phyloP scores from a whole-genome alignment of 1,284 basidiomycete genomes.

The Inonotus hispidus region DNA sequence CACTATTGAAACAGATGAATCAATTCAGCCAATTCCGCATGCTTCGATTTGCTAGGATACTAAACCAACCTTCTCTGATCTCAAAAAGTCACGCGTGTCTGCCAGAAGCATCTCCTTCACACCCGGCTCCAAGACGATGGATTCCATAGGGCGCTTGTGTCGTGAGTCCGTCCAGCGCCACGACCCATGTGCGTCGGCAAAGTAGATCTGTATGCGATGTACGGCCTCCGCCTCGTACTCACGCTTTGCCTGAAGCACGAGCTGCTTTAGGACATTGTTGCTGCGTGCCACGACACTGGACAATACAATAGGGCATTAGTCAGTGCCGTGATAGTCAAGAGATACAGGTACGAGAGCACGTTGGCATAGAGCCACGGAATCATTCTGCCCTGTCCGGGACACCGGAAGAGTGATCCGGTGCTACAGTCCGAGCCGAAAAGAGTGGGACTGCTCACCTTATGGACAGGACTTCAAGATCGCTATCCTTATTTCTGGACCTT shows the following conservation, averaged over 20 bases:
- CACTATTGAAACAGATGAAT: constrained; percentile 28
- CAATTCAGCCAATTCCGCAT: constrained; percentile 4
- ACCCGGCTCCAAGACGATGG: constrained; percentile 75
- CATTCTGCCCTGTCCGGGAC: constrained; percentile 11
- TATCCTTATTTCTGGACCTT: constrained; percentile 59
- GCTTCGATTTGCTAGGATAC: constrained; percentile 11
- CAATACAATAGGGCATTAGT: constrained; percentile 7
- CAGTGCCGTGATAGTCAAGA: constrained; percentile 9
- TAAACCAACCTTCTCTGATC: constrained; percentile 60
- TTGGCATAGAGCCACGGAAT: too few relatives aligned
- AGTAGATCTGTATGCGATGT: constrained; percentile 79
- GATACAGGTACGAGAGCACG: constrained; percentile 7
- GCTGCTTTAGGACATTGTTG: constrained; percentile 76
- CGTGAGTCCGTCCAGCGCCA: constrained; percentile 81
- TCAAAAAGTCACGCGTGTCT: constrained; percentile 77
- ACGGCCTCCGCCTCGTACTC: constrained; percentile 80
- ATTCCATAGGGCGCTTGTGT: constrained; percentile 74
- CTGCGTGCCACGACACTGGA: constrained; percentile 69
- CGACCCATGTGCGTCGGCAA: constrained; percentile 78
- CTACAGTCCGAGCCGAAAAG: neutral
- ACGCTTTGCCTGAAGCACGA: constrained; percentile 80
- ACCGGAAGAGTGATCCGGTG: constrained; percentile 1
- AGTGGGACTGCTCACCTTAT: constrained; percentile 45
- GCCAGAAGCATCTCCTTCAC: constrained; percentile 80
- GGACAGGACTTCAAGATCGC: constrained; percentile 63